Base-by-base conservation (phyloP, 495 filamentous ascomycete genomes). In the Podospora sp. region DNA sequence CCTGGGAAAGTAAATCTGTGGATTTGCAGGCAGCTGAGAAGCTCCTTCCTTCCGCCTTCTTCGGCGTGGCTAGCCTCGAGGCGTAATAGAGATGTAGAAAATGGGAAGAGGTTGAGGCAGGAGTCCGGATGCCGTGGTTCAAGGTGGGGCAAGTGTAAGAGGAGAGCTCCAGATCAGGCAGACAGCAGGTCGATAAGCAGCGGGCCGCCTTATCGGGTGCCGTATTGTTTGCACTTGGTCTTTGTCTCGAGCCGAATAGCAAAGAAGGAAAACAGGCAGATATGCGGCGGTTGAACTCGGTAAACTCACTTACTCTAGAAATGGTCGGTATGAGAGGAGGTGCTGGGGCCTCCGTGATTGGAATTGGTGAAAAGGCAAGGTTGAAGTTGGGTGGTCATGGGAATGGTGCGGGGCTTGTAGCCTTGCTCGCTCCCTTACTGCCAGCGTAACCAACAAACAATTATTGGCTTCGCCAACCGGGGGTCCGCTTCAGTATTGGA, bases 21-120 rank as follows among this genome's bases (percentile, higher is more conserved):
- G 14, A 46, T 46, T 46, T 46, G 40, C 40, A 12, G 6, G 12
- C 5, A 18, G 40, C 16, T 46, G 40, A 11, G 14, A 6, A 18
- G 40, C 40, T 12, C 40, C 40, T 46, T 46, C 40, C 40, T 18
- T 18, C 40, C 9, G 27, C 40, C 40, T 46, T 18, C 9, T 46
- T 18, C 40, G 46, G 61, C 27, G n/a, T 29, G 56, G 29, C 56
- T 67, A 25, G 60, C 56, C 61, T 46, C 60, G 56, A 53, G 63
- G 33, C 12, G 63, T 26, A 52, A 27, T 57, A 18, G 22, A 51
- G 26, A 8, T 24, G 62, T 22, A 29, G 52, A 58, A 65, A 69
- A 53, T 9, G 58, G 56, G 49, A 68, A 69, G 63, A 64, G 67
- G 68, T 63, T 60, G 33, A 63, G 55, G 66, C 24, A n/a, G 46